These are phyloP conservation scores for Candida khao-thaluensis DNA, from an alignment of 805 yeast species.

Conservation along the genomic window DNA sequence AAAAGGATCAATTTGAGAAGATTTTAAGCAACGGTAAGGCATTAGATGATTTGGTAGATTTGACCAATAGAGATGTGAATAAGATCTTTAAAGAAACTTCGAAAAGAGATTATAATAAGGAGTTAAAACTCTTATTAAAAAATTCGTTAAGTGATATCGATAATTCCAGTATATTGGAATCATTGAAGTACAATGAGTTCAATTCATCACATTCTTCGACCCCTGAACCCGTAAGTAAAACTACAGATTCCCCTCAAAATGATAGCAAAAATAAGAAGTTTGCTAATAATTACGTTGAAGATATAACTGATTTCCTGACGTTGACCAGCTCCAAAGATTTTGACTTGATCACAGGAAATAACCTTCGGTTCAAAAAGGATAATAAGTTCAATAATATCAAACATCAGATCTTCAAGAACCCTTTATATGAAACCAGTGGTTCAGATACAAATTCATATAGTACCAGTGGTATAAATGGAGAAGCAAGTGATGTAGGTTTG, in stretches of 20 bases:
- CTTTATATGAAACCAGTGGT: conserved; percentile 44
- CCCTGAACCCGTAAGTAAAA: background rate
- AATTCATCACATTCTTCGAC: conserved; percentile 3
- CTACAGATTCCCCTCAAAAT: background rate
- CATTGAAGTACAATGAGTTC: conserved; percentile 11
- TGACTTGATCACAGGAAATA: conserved; percentile 39
- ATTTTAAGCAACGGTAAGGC: conserved; percentile 14
- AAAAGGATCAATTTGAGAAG: conserved; percentile 27
- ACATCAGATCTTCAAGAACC: conserved; percentile 40
- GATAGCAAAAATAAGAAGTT: background rate
- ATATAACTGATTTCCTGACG: conserved; percentile 43
- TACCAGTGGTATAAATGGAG: conserved; percentile 12
- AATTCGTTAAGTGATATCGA: conserved; percentile 4
- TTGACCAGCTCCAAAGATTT: conserved; percentile 37
- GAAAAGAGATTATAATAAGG: conserved; percentile 27
- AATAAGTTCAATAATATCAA: conserved; percentile 23
- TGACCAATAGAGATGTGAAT: conserved; percentile 19
- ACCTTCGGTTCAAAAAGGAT: conserved; percentile 21
- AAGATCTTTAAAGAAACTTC: conserved; percentile 21
- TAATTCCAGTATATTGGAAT: conserved; percentile 7
- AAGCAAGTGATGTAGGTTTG: conserved; percentile 8
- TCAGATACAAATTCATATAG: conserved; percentile 33
- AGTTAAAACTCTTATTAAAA: conserved; percentile 28
- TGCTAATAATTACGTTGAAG: conserved; percentile 2
- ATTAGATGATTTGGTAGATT: conserved; percentile 20